A percentile compares a stretch with the other conserved stretches of the same genome.
phyloP scores from a whole-genome alignment of 345 rosid genomes.

The Cardamine resedifolia region DNA sequence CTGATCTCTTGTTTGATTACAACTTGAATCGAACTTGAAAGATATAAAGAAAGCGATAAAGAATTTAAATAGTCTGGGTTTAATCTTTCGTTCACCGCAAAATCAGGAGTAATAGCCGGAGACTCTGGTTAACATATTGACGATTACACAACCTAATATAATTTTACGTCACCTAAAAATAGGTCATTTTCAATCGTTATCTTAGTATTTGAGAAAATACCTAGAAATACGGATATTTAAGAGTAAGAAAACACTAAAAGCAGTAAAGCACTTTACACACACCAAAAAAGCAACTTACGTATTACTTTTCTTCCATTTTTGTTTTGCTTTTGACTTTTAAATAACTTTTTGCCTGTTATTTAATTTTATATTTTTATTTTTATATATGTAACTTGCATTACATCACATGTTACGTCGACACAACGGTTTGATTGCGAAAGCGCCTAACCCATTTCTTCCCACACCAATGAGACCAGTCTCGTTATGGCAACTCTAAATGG shows the following conservation, averaged over 20 bases:
- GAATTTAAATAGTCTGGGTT: neutral
- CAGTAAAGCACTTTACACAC: constrained; percentile 26
- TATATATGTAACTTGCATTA: neutral
- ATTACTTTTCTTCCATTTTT: neutral
- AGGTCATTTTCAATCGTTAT: constrained; percentile 1
- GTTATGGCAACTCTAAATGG: constrained; percentile 15
- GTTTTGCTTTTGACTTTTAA: constrained; percentile 14
- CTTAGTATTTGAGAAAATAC: neutral
- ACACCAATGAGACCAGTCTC: neutral
- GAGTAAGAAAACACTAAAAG: neutral
- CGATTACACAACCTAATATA: neutral
- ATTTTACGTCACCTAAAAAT: constrained; percentile 11
- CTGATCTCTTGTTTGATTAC: neutral
- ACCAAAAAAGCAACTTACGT: neutral
- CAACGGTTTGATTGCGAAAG: constrained; percentile 21
- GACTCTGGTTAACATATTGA: constrained; percentile 3
- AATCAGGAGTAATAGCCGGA: constrained; percentile 12
- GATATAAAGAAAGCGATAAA: neutral
- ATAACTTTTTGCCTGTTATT: constrained; percentile 12
- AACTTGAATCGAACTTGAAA: neutral
- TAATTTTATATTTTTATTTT: neutral
- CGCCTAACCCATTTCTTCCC: constrained; percentile 22
- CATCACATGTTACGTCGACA: constrained; percentile 1
- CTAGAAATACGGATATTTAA: constrained; percentile 3
- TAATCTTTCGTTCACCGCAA: neutral